Percentiles rank a stretch among this genome's conserved stretches.
phyloP scores from a whole-genome alignment of 768 basidiomycete genomes.

The Trametes elegans region DNA sequence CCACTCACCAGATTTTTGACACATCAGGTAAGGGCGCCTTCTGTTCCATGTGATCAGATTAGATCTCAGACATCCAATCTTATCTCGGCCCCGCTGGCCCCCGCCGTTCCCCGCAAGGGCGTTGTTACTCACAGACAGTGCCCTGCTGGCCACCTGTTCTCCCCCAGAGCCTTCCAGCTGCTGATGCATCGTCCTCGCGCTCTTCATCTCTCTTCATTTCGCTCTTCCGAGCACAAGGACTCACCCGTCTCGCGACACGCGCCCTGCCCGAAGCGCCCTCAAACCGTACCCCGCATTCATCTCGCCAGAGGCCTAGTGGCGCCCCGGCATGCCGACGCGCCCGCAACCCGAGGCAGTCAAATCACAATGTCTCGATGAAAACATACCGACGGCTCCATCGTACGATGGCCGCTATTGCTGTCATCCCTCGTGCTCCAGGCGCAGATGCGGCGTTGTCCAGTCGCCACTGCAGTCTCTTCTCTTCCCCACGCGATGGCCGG shows the following conservation, averaged over 20 bases:
- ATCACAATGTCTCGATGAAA: background rate
- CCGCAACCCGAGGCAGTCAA: background rate
- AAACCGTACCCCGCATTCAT: no score
- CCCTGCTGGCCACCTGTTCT: background rate
- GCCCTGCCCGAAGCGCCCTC: background rate
- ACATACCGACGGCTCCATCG: background rate
- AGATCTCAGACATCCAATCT: slow-evolving; percentile 16
- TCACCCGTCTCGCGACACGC: background rate
- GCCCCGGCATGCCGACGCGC: background rate
- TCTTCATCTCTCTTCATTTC: no score
- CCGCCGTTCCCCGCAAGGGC: slow-evolving; percentile 9
- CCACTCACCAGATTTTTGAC: slow-evolving; percentile 15
- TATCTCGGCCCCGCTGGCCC: slow-evolving; percentile 3
- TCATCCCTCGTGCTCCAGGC: background rate
- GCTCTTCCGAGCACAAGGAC: background rate
- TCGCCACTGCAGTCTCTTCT: background rate
- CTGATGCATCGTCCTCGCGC: background rate
- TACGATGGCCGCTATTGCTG: background rate
- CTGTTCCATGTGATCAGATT: slow-evolving; percentile 5
- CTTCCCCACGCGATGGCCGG: background rate
- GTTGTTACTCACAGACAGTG: background rate
- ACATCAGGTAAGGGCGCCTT: background rate
- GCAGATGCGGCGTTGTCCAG: background rate
- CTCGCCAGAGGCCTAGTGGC: slow-evolving; percentile 8
- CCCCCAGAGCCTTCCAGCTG: background rate